These are phyloP conservation scores for Carnegiea gigantea DNA, from an alignment of 179 eudicot genomes.

Conservation along the genomic window DNA sequence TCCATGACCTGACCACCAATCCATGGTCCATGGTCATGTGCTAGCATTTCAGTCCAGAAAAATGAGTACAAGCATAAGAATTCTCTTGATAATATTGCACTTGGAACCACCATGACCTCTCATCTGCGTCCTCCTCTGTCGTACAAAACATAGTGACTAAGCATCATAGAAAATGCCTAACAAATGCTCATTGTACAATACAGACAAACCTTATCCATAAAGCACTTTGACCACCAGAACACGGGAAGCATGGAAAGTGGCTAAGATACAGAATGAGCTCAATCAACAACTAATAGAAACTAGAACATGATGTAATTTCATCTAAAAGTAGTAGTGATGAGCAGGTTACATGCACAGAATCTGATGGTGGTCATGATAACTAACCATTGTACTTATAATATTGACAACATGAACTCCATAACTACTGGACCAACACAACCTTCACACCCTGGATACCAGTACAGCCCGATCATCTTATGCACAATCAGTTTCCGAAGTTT, in stretches of 20 bases:
- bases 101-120: not conserved
- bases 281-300: not conserved
- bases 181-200: not conserved
- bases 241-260: not conserved
- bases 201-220: not conserved
- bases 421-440: not conserved
- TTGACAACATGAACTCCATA: too few relatives aligned
- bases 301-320: not conserved
- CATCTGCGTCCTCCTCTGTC: not conserved
- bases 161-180: not conserved
- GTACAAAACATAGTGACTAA: too few relatives aligned
- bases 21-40: not conserved
- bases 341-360: not conserved
- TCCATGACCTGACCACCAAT: too few relatives aligned
- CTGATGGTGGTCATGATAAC: not conserved
- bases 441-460: not conserved
- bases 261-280: not conserved
- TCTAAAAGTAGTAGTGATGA: not conserved
- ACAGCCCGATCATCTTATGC: not conserved
- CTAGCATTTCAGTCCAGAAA: not conserved
- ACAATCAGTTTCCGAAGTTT: not conserved
- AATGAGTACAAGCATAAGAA: not conserved
- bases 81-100: not conserved
- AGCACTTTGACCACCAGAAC: not conserved
- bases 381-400: too few relatives aligned